Percentiles rank a stretch among this genome's conserved stretches.
These are phyloP conservation scores for Serendipita indica DNA, from an alignment of 768 basidiomycete species.

Conservation along the genomic window DNA sequence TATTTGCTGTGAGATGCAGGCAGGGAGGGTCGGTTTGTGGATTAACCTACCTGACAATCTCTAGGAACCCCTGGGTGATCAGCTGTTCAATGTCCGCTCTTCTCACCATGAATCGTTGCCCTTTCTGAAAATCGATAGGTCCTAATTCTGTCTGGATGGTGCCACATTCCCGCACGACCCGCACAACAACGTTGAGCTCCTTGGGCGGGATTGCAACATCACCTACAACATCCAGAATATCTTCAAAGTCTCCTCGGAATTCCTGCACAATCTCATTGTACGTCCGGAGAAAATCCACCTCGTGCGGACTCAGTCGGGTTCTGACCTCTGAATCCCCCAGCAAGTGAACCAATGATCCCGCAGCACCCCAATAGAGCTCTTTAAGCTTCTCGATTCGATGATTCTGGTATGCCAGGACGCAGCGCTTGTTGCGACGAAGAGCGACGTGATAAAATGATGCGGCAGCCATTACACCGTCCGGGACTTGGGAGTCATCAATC, in stretches of 20 bases:
- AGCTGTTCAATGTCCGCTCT: constrained; percentile 85
- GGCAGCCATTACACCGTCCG: constrained; percentile 36
- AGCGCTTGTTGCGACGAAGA: constrained; percentile 87
- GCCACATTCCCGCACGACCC: constrained; percentile 79
- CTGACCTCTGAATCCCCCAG: constrained; percentile 53
- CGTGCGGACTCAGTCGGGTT: constrained; percentile 59
- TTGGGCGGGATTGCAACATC: constrained; percentile 72
- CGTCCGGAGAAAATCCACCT: constrained; percentile 69
- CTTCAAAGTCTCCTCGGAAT: constrained; percentile 62
- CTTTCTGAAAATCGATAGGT: constrained; percentile 77
- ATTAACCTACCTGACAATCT: constrained; percentile 44
- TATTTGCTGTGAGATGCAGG: too few relatives aligned
- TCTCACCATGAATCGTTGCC: constrained; percentile 78
- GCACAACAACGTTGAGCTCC: constrained; percentile 77
- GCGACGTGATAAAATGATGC: constrained; percentile 80
- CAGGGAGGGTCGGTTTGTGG: too few relatives aligned
- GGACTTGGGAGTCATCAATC: constrained; percentile 28
- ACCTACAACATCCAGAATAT: constrained; percentile 68
- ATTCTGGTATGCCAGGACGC: constrained; percentile 81
- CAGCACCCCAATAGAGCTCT: constrained; percentile 79
- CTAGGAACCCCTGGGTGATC: constrained; percentile 84
- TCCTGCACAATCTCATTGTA: constrained; percentile 72
- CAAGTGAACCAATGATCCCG: constrained; percentile 75
- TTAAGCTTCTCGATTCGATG: constrained; percentile 73
- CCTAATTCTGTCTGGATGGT: constrained; percentile 86